These are phyloP conservation scores for Harringtonia aguacate DNA, from an alignment of 2,329 filamentous ascomycete species.

Conservation along the genomic window DNA sequence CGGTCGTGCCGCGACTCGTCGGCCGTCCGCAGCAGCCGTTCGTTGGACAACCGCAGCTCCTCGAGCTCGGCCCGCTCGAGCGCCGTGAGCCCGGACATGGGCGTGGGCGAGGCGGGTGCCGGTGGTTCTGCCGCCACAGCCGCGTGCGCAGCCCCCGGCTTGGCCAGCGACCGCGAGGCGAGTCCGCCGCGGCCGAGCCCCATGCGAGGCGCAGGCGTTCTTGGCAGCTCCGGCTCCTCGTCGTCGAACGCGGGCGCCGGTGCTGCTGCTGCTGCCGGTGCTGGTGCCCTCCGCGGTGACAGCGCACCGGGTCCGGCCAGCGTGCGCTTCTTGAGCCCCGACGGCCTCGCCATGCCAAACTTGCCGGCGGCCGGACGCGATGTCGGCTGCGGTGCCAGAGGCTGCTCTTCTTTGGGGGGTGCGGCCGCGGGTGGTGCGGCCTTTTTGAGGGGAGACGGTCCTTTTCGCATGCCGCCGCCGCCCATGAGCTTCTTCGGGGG, in stretches of 20 bases:
- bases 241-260: conserved; percentile 37
- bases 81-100: conserved; percentile 56
- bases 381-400: conserved; percentile 47
- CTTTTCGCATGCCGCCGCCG: conserved; percentile 40
- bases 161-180: conserved; percentile 74
- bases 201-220: conserved; percentile 42
- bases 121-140: conserved; percentile 42
- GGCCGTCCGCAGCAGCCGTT: conserved; percentile 60
- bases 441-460: conserved; percentile 29
- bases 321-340: conserved; percentile 41
- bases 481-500: conserved; percentile 29
- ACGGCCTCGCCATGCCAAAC: conserved; percentile 42
- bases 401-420: conserved; percentile 36
- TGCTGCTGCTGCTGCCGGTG: conserved; percentile 32
- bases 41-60: conserved; percentile 75
- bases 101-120: conserved; percentile 44
- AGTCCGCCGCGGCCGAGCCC: conserved; percentile 71
- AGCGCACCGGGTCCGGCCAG: conserved; percentile 34
- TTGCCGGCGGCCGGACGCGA: conserved; percentile 41
- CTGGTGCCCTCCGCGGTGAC: conserved; percentile 42
- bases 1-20: conserved; percentile 79
- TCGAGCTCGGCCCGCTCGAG: conserved; percentile 90
- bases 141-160: conserved; percentile 47
- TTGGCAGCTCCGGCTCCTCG: conserved; percentile 36
- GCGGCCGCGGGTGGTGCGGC: conserved; percentile 12